Percentiles rank a stretch among this genome's conserved stretches.
phyloP scores from a whole-genome alignment of 1,284 basidiomycete species.

The Malassezia arunalokei region DNA sequence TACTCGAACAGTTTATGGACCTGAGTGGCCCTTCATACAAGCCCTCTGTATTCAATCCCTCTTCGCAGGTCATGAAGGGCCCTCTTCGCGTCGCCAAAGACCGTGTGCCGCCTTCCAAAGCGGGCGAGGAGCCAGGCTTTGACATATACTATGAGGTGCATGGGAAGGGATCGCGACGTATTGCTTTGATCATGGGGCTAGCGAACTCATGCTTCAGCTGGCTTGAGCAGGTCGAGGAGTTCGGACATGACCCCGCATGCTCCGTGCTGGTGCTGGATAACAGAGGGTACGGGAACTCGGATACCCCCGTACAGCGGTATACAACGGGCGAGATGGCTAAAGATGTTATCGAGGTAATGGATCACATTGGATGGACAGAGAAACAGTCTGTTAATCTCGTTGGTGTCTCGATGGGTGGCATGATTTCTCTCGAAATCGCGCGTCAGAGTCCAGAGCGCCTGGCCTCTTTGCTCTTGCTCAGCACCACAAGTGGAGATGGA shows the following conservation, averaged over 20 bases:
- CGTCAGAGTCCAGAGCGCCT: constrained; percentile 19
- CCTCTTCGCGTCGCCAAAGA: constrained; percentile 16
- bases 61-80: constrained; percentile 23
- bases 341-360: constrained; percentile 59
- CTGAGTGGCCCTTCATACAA: constrained; percentile 20
- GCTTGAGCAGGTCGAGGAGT: constrained; percentile 46
- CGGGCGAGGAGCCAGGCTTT: constrained; percentile 20
- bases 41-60: constrained; percentile 37
- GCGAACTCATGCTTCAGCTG: constrained; percentile 46
- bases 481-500: constrained; percentile 29
- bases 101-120: constrained; percentile 17
- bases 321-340: constrained; percentile 63
- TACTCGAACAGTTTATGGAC: constrained; percentile 19
- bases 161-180: constrained; percentile 28
- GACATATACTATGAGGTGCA: constrained; percentile 45
- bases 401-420: constrained; percentile 69
- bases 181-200: constrained; percentile 45
- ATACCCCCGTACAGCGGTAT: constrained; percentile 51
- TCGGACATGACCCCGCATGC: constrained; percentile 44
- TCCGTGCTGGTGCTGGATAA: constrained; percentile 73
- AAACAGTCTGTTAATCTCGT: constrained; percentile 59
- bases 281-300: constrained; percentile 68
- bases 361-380: constrained; percentile 59
- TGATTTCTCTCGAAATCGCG: constrained; percentile 56
- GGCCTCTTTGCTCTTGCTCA: constrained; percentile 26